Base-by-base conservation (phyloP, 495 filamentous ascomycete genomes). In the Penicillium simplicissimum region DNA sequence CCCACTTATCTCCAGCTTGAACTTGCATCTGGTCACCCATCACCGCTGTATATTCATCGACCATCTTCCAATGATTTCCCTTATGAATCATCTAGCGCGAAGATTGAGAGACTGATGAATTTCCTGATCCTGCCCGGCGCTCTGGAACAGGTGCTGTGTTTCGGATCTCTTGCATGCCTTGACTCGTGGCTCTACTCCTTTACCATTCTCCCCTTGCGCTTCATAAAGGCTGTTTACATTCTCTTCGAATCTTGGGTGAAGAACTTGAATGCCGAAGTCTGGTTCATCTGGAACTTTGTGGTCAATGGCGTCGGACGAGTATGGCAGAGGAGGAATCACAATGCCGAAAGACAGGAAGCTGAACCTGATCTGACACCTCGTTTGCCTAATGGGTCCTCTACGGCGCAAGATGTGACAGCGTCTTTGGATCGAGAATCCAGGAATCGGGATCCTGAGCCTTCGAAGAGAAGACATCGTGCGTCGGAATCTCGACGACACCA, bases 151-250 rank as follows among this genome's bases (percentile, higher is more conserved):
- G 84, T 92, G 1, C 81, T 99, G 19, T 86, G 84, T 65, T 98
- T 99, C 77, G 95, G 95, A 8, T 85, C 89, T 10, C 69, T 97
- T 23, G 91, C 94, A 33, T 98, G 95, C 73, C 79, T 98, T 34
- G 95, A 99, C 77, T 88, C 93, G n/a, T 99, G 94, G 95, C 82
- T 98, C 5, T 93, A 96, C 74, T 92, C 92, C 0, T 96, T 98
- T 61, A 99, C 96, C 0, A 93, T 99, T 34, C 77, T 98, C 8
- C 95, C 95, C 11, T 81, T 99, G 56, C 85, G 95, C 0, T 98
- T 99, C 71, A 71, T 93, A 55, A 91, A 92, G 62, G 93, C 95
- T 10, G 62, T 93, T 0, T 84, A 87, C 2, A 86, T 98, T 2
- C 75, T 98, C 33, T 72, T 85, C 2, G 82, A 82, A 57, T 97